These are phyloP conservation scores for Trifolium dubium DNA, from an alignment of 306 rosid species.

Conservation along the genomic window DNA sequence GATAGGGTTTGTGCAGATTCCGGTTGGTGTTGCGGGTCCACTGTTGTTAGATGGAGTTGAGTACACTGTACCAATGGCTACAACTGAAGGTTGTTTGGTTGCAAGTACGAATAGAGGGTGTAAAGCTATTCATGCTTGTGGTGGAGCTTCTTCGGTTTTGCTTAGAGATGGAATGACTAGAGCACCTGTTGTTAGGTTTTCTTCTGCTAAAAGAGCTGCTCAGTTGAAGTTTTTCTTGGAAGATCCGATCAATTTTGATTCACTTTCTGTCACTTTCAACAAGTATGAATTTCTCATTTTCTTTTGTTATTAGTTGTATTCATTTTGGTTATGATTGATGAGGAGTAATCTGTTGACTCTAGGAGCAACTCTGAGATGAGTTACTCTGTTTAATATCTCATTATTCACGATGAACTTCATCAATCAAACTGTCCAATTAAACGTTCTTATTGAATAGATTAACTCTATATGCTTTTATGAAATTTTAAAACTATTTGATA, in stretches of 20 bases:
- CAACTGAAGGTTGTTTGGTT: slow-evolving; percentile 88
- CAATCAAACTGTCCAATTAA: too few relatives aligned
- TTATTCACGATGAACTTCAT: too few relatives aligned
- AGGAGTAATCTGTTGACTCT: too few relatives aligned
- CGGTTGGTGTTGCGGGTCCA: slow-evolving; percentile 93
- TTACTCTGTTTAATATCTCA: too few relatives aligned
- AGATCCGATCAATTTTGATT: slow-evolving; percentile 64
- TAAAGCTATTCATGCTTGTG: slow-evolving; percentile 72
- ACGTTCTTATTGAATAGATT: too few relatives aligned
- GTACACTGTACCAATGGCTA: slow-evolving; percentile 83
- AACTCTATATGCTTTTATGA: too few relatives aligned
- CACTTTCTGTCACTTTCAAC: slow-evolving; percentile 66
- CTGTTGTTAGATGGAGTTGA: slow-evolving; percentile 69
- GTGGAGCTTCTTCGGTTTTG: slow-evolving; percentile 71
- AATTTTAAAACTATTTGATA: too few relatives aligned
- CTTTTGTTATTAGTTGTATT: not conserved
- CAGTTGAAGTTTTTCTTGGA: slow-evolving; percentile 79
- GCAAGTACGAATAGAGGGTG: slow-evolving; percentile 92
- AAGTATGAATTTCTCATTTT: slow-evolving; percentile 43
- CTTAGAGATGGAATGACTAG: slow-evolving; percentile 84
- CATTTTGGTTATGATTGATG: not conserved
- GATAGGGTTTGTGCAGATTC: slow-evolving; percentile 83
- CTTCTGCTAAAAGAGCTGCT: slow-evolving; percentile 72
- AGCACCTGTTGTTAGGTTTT: slow-evolving; percentile 86
- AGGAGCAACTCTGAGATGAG: too few relatives aligned